A percentile compares a stretch with the other conserved stretches of the same genome.
These are phyloP conservation scores for Hanseniaspora meyeri DNA, from an alignment of 805 yeast genomes.

Conservation along the genomic window DNA sequence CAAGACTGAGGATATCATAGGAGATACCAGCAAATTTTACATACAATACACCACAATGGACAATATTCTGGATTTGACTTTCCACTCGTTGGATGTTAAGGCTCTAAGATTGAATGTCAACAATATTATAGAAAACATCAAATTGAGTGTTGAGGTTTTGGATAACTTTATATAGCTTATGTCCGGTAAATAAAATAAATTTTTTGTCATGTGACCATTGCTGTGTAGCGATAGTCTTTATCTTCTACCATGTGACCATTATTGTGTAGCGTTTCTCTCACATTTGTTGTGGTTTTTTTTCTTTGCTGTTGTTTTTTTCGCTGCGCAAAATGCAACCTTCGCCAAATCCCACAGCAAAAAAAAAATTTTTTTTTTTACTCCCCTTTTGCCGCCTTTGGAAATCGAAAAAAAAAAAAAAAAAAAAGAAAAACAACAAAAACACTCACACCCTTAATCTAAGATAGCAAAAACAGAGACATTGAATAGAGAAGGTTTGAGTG, in stretches of 20 bases:
- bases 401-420: neutral
- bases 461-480: no score
- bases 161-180: slow-evolving; percentile 1
- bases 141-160: slow-evolving; percentile 7
- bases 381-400: no score
- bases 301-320: neutral
- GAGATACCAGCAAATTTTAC: slow-evolving; percentile 4
- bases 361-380: no score
- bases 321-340: no score
- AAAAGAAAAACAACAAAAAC: no score
- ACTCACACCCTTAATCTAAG: no score
- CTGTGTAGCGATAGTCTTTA: no score
- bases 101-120: slow-evolving; percentile 5
- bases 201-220: no score
- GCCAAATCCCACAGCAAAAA: no score
- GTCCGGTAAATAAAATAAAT: no score
- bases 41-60: neutral
- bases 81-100: slow-evolving; percentile 3
- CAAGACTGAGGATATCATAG: neutral
- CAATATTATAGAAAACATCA: slow-evolving; percentile 5
- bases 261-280: neutral
- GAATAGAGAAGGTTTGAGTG: no score
- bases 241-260: neutral
- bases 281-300: neutral
- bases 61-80: neutral